Evolutionary conservation across 371 early-diverging fungal species (phyloP), one percentile per base, ranked within the genome.

Genomic region (Mortierella sp.): DNA sequence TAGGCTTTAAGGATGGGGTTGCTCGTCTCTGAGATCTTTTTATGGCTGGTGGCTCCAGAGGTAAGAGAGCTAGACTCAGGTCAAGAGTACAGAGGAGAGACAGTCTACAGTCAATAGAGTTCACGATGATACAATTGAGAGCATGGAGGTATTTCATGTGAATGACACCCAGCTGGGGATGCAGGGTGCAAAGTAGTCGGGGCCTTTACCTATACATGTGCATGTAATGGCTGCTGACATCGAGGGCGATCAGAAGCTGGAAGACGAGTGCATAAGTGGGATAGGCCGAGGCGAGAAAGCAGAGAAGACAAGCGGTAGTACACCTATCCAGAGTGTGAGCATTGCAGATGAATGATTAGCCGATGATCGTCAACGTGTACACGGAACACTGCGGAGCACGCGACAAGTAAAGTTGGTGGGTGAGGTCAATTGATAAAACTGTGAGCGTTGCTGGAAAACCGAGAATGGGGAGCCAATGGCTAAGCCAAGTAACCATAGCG

Each of bases 191-290:
- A 47, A 7, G 34, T 34, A 7, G 34, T 34, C 34, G 34, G 34
- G 10, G 10, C 34, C 19, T 5, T 71, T 86, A 91, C 87, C 93
- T 89, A 81, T 96, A 95, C 97, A 98, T 98, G 67, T 98, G 98
- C 91, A 97, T 93, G 82, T 98, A 98, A 80, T 98, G 98, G 60
- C 94, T 93, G 72, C 92, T 92, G 43, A 98, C 87, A 71, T 98
- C 98, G 54, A 98, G 85, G 2, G 95, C 89, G 67, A 96, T 92
- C 59, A 98, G 85, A 51, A 92, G 79, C 82, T 96, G 96, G 72
- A 96, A 96, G 26, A 93, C 53, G 8, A 94, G 80, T 16, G 94
- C 86, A 79, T 88, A 90, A 6, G 55, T 26, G 7, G 93, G 89
- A 71, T 94, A 92, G 38, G 82, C 74, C 28, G 84, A 70, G 18